phyloP scores from a whole-genome alignment of 805 yeast genomes.

The Candida bentonensis region DNA sequence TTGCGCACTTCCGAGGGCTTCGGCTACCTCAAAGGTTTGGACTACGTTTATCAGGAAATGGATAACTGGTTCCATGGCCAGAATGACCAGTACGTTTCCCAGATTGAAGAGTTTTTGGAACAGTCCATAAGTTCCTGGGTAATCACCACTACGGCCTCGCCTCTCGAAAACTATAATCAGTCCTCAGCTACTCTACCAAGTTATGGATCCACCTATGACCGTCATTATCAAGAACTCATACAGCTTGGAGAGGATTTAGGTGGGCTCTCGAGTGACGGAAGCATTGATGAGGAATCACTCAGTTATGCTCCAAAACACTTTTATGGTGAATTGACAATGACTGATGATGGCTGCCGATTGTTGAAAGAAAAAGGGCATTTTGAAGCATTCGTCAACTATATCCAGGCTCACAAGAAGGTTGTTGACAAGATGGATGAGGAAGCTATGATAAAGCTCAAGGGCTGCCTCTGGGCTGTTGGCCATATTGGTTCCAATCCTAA shows the following conservation, averaged over 20 bases:
- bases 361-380: slow-evolving; percentile 36
- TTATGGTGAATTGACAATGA: slow-evolving; percentile 65
- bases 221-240: slow-evolving; percentile 4
- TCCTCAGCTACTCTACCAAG: slow-evolving; percentile 3
- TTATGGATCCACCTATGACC: slow-evolving; percentile 7
- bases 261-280: neutral
- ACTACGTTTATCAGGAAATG: slow-evolving; percentile 53
- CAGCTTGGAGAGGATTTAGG: neutral
- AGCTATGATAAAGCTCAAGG: slow-evolving; percentile 38
- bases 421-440: slow-evolving; percentile 21
- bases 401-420: slow-evolving; percentile 13
- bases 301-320: slow-evolving; percentile 43
- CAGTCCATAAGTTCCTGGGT: slow-evolving; percentile 2
- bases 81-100: slow-evolving; percentile 19
- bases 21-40: slow-evolving; percentile 40
- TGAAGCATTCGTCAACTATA: slow-evolving; percentile 17
- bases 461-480: slow-evolving; percentile 79
- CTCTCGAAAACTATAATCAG: slow-evolving; percentile 4
- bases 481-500: slow-evolving; percentile 58
- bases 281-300: neutral
- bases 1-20: slow-evolving; percentile 60
- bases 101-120: slow-evolving; percentile 21
- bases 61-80: slow-evolving; percentile 43
- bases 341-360: slow-evolving; percentile 63
- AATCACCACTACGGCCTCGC: neutral